A percentile compares a stretch with the other conserved stretches of the same genome.
These are phyloP conservation scores for Venturia pyrina DNA, from an alignment of 2,329 filamentous ascomycete species.

Conservation along the genomic window DNA sequence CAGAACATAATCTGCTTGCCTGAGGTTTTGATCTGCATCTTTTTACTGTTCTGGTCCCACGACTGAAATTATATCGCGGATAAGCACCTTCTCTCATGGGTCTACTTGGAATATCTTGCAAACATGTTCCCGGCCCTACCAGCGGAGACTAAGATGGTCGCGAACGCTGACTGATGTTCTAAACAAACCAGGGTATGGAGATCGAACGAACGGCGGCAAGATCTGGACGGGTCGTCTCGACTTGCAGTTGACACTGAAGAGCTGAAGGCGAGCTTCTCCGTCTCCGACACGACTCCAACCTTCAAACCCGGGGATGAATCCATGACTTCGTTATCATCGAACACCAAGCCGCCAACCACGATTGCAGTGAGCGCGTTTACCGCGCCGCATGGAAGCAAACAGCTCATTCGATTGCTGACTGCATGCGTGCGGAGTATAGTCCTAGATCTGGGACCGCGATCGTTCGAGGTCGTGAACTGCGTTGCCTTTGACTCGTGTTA, in stretches of 20 bases:
- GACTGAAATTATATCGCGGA: neutral
- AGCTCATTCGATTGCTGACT: neutral
- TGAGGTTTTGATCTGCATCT: neutral
- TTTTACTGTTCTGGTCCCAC: neutral
- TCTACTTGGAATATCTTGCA: neutral
- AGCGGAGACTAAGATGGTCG: neutral
- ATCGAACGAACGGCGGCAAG: neutral
- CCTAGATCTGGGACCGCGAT: neutral
- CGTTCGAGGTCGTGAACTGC: neutral
- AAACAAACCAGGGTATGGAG: neutral
- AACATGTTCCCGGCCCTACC: neutral
- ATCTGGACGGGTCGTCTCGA: neutral
- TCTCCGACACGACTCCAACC: neutral
- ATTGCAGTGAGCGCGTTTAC: neutral
- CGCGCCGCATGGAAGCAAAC: neutral
- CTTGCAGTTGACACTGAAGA: neutral
- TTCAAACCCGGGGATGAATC: neutral
- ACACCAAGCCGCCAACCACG: neutral
- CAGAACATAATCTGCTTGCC: neutral
- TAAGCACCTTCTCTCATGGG: neutral
- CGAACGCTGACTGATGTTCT: neutral
- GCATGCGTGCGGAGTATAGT: neutral
- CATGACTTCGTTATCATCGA: neutral
- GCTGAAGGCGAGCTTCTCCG: neutral
- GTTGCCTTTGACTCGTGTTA: neutral